A percentile compares a stretch with the other conserved stretches of the same genome.
phyloP scores from a whole-genome alignment of 2,329 filamentous ascomycete species.

The Fusarium multiceps region DNA sequence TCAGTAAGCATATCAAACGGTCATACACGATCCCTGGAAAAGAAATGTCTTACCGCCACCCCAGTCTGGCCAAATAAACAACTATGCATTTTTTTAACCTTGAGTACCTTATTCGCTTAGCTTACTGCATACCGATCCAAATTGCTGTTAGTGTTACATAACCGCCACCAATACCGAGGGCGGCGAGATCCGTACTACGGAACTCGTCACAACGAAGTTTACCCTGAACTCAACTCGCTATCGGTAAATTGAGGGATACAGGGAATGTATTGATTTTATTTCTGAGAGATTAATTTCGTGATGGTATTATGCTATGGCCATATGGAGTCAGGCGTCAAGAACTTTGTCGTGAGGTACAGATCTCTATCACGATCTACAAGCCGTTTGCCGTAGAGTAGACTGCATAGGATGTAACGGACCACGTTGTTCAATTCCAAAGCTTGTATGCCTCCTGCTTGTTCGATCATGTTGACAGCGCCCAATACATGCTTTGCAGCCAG shows the following conservation, averaged over 20 bases:
- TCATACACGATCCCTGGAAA: background rate
- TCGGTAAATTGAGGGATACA: too few relatives aligned
- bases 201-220: background rate
- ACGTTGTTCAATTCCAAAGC: slow-evolving; percentile 1
- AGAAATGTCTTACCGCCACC: slow-evolving; percentile 1
- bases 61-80: slow-evolving; percentile 11
- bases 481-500: slow-evolving; percentile 18
- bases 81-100: slow-evolving; percentile 35
- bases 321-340: slow-evolving; percentile 7
- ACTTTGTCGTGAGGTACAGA: background rate
- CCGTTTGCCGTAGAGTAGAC: slow-evolving; percentile 13
- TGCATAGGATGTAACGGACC: slow-evolving; percentile 2
- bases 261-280: background rate
- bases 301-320: background rate
- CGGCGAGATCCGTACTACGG: background rate
- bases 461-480: slow-evolving; percentile 8
- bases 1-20: background rate
- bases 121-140: background rate
- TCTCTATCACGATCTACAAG: slow-evolving; percentile 8
- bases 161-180: background rate
- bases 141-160: background rate
- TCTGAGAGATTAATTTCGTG: background rate
- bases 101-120: slow-evolving; percentile 12
- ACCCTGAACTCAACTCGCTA: background rate
- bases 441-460: background rate